Evolutionary conservation across 2,329 filamentous ascomycete species (phyloP).

Genomic region (Aspergillus pseudoglaucus): DNA sequence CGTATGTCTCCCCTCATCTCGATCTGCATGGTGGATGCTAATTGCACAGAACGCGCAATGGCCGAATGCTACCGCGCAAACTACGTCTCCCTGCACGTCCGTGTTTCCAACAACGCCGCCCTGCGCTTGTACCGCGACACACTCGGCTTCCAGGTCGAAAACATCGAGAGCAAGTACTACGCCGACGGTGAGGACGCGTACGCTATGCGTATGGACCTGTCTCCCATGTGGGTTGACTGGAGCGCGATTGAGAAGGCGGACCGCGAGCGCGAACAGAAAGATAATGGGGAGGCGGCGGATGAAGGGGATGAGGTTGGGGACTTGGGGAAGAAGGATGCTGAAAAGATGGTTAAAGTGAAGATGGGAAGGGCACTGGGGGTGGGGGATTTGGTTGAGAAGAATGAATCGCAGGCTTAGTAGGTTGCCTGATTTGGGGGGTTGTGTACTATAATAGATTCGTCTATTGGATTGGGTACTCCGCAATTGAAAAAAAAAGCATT

Average conservation of each 20-base stretch:
- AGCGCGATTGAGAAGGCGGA: conserved; percentile 40
- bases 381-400: conserved; percentile 50
- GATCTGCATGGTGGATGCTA: background rate
- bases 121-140: conserved; percentile 90
- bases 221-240: conserved; percentile 40
- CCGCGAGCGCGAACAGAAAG: conserved; percentile 25
- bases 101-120: conserved; percentile 85
- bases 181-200: conserved; percentile 96
- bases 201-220: conserved; percentile 84
- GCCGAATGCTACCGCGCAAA: conserved; percentile 85
- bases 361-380: conserved; percentile 76
- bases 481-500: background rate
- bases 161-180: conserved; percentile 55
- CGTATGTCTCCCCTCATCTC: conserved; percentile 50
- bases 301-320: conserved; percentile 68
- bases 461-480: background rate
- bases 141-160: conserved; percentile 79
- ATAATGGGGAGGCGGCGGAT: conserved; percentile 41
- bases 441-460: background rate
- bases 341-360: conserved; percentile 74
- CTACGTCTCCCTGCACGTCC: conserved; percentile 94
- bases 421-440: background rate
- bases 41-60: conserved; percentile 75
- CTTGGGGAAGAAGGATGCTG: conserved; percentile 46
- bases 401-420: conserved; percentile 28